Evolutionary conservation across 805 yeast genomes (phyloP).

Genomic region (Saccharomycopsis schoenii): DNA sequence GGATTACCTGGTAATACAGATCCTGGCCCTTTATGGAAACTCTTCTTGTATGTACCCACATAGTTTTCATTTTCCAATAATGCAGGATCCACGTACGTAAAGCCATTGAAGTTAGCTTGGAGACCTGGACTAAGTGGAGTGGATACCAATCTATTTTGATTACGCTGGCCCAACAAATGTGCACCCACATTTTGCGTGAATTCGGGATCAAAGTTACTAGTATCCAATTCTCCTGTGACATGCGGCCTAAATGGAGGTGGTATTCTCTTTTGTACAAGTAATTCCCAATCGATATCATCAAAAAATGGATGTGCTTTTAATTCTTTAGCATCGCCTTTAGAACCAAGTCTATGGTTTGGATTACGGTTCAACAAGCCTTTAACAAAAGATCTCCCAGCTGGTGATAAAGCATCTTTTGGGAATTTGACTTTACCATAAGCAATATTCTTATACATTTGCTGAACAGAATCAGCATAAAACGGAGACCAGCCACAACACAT

Average conservation of each 20-base stretch:
- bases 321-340: constrained; percentile 86
- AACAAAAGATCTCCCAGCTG: constrained; percentile 92
- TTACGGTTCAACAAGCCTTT: constrained; percentile 91
- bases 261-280: constrained; percentile 64
- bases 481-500: constrained; percentile 99
- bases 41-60: constrained; percentile 27
- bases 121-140: constrained; percentile 91
- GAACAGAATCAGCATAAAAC: constrained; percentile 86
- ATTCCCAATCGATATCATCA: constrained; percentile 83
- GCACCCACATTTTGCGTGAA: constrained; percentile 89
- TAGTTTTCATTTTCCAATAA: constrained; percentile 64
- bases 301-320: constrained; percentile 88
- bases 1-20: constrained; percentile 76
- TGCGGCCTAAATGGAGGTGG: constrained; percentile 98
- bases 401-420: constrained; percentile 88
- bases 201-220: constrained; percentile 96
- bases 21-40: constrained; percentile 42
- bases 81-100: constrained; percentile 91
- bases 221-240: constrained; percentile 81
- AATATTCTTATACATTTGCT: constrained; percentile 97
- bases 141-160: constrained; percentile 7
- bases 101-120: constrained; percentile 94
- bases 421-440: constrained; percentile 97
- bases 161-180: constrained; percentile 32
- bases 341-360: constrained; percentile 91